Base-by-base conservation (phyloP, 176 grass and related monocot genomes). In the Zea luxurians region DNA sequence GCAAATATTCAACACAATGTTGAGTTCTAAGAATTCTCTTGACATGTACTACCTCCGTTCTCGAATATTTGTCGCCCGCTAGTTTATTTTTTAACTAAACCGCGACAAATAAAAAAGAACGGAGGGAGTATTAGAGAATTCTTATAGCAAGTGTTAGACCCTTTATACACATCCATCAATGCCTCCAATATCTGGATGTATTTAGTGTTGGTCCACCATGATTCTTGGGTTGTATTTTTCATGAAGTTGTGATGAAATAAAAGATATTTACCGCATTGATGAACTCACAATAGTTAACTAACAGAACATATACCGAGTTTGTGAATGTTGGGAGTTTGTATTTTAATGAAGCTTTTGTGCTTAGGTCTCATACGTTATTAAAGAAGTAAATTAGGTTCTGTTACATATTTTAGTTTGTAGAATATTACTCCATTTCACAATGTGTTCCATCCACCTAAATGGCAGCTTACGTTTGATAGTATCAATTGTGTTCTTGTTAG, bases 321-420 rank as follows among this genome's bases (percentile, higher is more conserved):
- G 35, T 61, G 13, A 74, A 49, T 13, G 53, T 85, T 7, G 3
- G 41, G 35, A 50, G 21, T 60, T 62, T 57, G 60, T 69, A 55
- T 68, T 80, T 27, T 27, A 27, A 27, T 27, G 27, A 27, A 27
- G 27, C 27, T 27, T 27, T 27, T 27, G 27, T 27, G 27, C 27
- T 27, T 27, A 27, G 27, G 27, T 27, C 27, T 27, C 20, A 55
- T 50, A 61, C 40, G 53, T 76, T 40, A 60, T 72, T 48, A 35
- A 63, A 62, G 6, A 40, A 62, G 7, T 48, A 48, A 49, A 38
- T 55, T 58, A 40, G 37, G 57, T 73, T 52, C 13, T 46, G 3
- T 21, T 50, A 43, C 6, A 62, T 21, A 4, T 18, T 67, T 78
- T 13, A 12, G 55, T 50, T 50, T 70, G 36, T 50, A 40, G 34